Conservation (phyloP, 768 basidiomycete genomes). For the Naganishia randhawae region DNA sequence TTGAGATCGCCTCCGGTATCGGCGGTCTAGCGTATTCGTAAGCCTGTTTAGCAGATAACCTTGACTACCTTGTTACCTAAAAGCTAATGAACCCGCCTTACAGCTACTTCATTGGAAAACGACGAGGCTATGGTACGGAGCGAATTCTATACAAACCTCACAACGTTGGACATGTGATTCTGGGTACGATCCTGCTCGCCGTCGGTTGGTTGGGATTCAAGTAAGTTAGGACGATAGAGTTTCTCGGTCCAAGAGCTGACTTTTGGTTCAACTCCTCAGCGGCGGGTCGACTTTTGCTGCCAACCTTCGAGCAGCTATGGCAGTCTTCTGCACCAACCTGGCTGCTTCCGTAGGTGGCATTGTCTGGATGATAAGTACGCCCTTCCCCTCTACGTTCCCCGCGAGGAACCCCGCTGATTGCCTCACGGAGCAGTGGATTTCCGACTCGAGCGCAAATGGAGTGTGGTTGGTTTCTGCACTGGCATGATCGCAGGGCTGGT, state of each 20-base stretch:
- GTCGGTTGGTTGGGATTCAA: slow-evolving; percentile 67
- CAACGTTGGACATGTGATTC: slow-evolving; percentile 81
- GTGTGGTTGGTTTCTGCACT: slow-evolving; percentile 86
- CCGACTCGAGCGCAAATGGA: slow-evolving; percentile 62
- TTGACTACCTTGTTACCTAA: slow-evolving; percentile 41
- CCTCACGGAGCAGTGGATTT: slow-evolving; percentile 58
- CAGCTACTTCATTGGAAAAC: slow-evolving; percentile 72
- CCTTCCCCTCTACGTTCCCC: too few species aligned
- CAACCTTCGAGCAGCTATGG: slow-evolving; percentile 78
- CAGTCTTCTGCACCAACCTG: slow-evolving; percentile 89
- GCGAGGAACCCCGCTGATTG: background rate
- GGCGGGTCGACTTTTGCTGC: slow-evolving; percentile 86
- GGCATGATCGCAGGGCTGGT: slow-evolving; percentile 71
- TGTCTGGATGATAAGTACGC: background rate
- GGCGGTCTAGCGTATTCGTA: slow-evolving; percentile 73
- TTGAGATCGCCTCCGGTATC: slow-evolving; percentile 90
- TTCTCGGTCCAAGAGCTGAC: background rate
- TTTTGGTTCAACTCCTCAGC: slow-evolving; percentile 56
- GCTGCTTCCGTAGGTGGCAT: slow-evolving; percentile 70
- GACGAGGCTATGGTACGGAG: slow-evolving; percentile 85
- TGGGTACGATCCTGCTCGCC: slow-evolving; percentile 94
- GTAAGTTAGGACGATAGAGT: background rate
- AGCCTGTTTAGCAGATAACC: slow-evolving; percentile 41
- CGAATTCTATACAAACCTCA: slow-evolving; percentile 88
- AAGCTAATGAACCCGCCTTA: background rate